phyloP scores from a whole-genome alignment of 257 asterid species.

The Rauvolfia tetraphylla region DNA sequence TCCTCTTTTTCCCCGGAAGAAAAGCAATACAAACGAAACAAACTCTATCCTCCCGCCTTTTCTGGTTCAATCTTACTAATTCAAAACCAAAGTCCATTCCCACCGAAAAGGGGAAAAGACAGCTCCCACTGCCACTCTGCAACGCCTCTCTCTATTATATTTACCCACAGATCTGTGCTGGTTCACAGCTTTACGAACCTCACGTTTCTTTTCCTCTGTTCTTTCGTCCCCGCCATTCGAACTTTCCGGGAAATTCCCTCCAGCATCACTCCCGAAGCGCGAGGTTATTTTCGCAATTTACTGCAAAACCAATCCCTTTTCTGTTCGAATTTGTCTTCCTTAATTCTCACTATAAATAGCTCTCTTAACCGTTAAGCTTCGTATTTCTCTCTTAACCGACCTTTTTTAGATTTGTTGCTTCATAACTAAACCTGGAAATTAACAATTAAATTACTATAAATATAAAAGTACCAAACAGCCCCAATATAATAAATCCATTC shows the following conservation, averaged over 20 bases:
- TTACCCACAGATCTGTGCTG: not conserved
- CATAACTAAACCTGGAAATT: not conserved
- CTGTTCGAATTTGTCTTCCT: not conserved
- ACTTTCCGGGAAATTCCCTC: conserved; percentile 1
- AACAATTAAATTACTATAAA: not conserved
- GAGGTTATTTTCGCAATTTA: not conserved
- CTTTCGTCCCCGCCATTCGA: not conserved
- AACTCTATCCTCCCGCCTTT: no score
- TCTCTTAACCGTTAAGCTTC: conserved; percentile 5
- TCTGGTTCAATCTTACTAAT: no score
- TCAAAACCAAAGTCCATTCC: no score
- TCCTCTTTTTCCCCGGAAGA: no score
- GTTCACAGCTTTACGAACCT: not conserved
- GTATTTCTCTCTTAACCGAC: not conserved
- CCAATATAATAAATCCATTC: conserved; percentile 10
- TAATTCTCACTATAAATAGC: not conserved
- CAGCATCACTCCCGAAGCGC: not conserved
- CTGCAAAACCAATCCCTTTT: not conserved
- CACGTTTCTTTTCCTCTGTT: no score
- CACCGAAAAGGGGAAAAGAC: no score
- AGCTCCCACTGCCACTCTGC: no score
- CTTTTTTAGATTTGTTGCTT: not conserved
- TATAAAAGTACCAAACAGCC: conserved; percentile 27
- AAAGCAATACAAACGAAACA: no score
- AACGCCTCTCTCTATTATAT: no score